These are phyloP conservation scores for Mollisia scopiformis DNA, from an alignment of 2,329 filamentous ascomycete species.

Conservation along the genomic window DNA sequence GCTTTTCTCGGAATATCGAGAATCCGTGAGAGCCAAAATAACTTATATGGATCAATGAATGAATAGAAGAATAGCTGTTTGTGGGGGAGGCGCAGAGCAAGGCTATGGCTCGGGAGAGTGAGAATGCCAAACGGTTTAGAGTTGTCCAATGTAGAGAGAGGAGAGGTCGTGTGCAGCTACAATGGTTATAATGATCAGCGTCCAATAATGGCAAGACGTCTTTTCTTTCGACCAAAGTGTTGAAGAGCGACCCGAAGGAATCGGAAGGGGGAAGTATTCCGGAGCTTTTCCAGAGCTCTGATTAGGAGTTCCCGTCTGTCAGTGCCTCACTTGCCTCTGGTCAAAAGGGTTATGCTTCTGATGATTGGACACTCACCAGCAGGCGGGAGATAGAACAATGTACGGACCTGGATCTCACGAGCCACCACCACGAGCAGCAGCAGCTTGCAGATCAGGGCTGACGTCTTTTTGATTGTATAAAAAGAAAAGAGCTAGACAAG, in stretches of 20 bases:
- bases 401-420: not conserved
- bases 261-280: not conserved
- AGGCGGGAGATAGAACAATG: not conserved
- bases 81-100: slow-evolving; percentile 19
- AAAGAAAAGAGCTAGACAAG: slow-evolving; percentile 10
- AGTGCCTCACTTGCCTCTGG: slow-evolving; percentile 20
- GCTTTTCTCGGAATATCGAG: slow-evolving; percentile 9
- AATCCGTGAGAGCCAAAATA: slow-evolving; percentile 5
- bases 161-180: not conserved
- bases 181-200: not conserved
- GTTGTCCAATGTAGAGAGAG: not conserved
- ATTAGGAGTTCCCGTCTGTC: slow-evolving; percentile 5
- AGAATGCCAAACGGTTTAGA: not conserved
- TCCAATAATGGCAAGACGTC: not conserved
- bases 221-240: not conserved
- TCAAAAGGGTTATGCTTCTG: not conserved
- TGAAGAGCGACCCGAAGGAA: not conserved
- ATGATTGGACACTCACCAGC: slow-evolving; percentile 23
- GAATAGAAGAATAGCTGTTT: slow-evolving; percentile 7
- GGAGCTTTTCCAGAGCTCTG: slow-evolving; percentile 12
- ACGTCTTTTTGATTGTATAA: not conserved
- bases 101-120: not conserved
- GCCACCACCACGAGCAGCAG: no score
- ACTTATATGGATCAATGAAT: not conserved
- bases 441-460: not conserved